phyloP scores from a whole-genome alignment of 1,284 basidiomycete species.

The Sanguinoderma infundibulare region DNA sequence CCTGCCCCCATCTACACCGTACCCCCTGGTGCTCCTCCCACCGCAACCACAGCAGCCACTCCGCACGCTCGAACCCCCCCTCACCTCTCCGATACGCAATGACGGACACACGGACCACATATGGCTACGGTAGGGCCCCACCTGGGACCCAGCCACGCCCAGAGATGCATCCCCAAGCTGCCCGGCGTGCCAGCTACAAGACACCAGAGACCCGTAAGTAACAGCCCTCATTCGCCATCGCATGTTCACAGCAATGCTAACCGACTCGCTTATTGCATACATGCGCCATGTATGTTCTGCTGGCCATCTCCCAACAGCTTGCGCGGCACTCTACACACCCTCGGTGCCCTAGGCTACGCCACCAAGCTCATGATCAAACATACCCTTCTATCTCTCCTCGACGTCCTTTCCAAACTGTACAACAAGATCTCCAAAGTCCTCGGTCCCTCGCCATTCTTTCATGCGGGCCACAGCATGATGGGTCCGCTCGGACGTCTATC shows the following conservation, averaged over 20 bases:
- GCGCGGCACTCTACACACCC: constrained; percentile 31
- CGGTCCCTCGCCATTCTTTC: constrained; percentile 74
- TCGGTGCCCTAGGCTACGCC: constrained; percentile 36
- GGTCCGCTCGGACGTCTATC: constrained; percentile 73
- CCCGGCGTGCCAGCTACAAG: constrained; percentile 33
- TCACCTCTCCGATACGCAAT: constrained; percentile 42
- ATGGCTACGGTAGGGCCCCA: constrained; percentile 34
- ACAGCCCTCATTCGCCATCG: too few species aligned
- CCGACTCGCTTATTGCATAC: not conserved
- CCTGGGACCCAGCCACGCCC: constrained; percentile 23
- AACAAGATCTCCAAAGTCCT: constrained; percentile 82
- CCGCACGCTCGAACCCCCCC: constrained; percentile 35
- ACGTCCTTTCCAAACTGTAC: constrained; percentile 86
- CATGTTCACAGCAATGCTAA: constrained; percentile 7
- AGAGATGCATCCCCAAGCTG: constrained; percentile 31
- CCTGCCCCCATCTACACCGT: constrained; percentile 31
- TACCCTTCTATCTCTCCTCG: constrained; percentile 82
- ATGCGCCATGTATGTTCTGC: not conserved
- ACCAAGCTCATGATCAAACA: constrained; percentile 59
- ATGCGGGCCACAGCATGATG: constrained; percentile 71
- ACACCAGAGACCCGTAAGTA: constrained; percentile 33
- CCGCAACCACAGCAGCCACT: constrained; percentile 31
- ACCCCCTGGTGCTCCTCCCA: constrained; percentile 20
- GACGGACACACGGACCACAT: constrained; percentile 34
- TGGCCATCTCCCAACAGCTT: constrained; percentile 5